Base-by-base conservation (phyloP, 108 stramenopile genomes). In the Pseudonitzschia delicatissima region DNA sequence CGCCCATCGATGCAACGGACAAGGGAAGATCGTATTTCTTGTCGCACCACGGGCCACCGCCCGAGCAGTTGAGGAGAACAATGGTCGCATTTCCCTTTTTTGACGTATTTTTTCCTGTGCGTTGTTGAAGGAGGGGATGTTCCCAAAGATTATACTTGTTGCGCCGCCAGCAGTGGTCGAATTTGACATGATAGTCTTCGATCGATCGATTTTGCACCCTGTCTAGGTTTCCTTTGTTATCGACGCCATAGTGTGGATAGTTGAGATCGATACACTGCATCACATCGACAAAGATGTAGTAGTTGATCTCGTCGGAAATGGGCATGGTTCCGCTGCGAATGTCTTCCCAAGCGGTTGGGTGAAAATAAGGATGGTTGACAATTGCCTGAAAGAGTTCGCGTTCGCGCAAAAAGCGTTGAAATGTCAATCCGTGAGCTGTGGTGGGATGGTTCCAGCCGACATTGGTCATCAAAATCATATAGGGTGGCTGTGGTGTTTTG, bases 331-430 rank as follows among this genome's bases (percentile, higher is more conserved):
- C 35, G n/a, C 29, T 40, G 3, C 48, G n/a, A 33, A 72, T 23
- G 18, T 74, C 69, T 27, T 67, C 66, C 74, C 73, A 82, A 6
- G 35, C 64, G 2, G 73, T 68, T 11, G 81, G 77, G 45, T 78
- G 61, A 33, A 71, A 82, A 50, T 49, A 68, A 0, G 81, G 81
- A 68, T 82, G 81, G 25, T 82, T 74, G 25, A 72, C 47, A 6
- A 82, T 31, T 0, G 60, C 81, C 4, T 20, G n/a, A 51, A 26
- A 51, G 47, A 74, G 35, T 50, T 68, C 57, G 5, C n/a, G 34
- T 5, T 66, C 5, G 21, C 64, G 49, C 4, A 77, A 1, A 25
- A 53, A 59, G 8, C 75, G 64, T 2, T 13, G 13, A 13, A n/a
- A n/a, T 13, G 42, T 44, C 42, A 44, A 44, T 7, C 4, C 42